These are phyloP conservation scores for Scheffersomyces cryptocercus DNA, from an alignment of 1,139 yeast genomes.

Conservation along the genomic window DNA sequence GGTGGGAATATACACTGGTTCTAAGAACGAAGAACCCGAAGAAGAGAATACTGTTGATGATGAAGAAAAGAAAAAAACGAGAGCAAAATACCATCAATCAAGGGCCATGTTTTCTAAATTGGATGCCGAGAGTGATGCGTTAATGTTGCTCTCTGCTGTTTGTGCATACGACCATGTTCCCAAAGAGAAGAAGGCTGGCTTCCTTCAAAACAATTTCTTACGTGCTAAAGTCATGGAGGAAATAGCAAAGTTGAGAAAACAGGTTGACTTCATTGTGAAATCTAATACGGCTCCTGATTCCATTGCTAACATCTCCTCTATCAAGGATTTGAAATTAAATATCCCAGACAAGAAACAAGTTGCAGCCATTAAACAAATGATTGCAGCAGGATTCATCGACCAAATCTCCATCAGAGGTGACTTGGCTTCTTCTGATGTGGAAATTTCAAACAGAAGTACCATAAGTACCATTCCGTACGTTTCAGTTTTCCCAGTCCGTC, in stretches of 20 bases:
- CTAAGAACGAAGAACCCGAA: conserved; percentile 19
- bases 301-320: conserved; percentile 48
- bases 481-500: conserved; percentile 60
- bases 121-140: conserved; percentile 73
- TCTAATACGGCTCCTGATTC: conserved; percentile 59
- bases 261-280: conserved; percentile 73
- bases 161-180: conserved; percentile 87
- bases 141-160: conserved; percentile 75
- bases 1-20: conserved; percentile 45
- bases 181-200: conserved; percentile 39
- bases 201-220: conserved; percentile 62
- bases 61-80: conserved; percentile 43
- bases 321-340: conserved; percentile 54
- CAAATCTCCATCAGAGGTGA: conserved; percentile 88
- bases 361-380: conserved; percentile 83
- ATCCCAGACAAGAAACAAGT: conserved; percentile 74
- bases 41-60: conserved; percentile 31
- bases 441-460: conserved; percentile 56
- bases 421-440: conserved; percentile 62
- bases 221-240: conserved; percentile 80
- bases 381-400: conserved; percentile 90
- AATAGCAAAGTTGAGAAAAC: conserved; percentile 76
- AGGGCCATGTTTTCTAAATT: conserved; percentile 62
- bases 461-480: conserved; percentile 72
- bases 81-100: conserved; percentile 55